Conservation (phyloP, 805 yeast genomes). For the Sungouiella thailandica region DNA sequence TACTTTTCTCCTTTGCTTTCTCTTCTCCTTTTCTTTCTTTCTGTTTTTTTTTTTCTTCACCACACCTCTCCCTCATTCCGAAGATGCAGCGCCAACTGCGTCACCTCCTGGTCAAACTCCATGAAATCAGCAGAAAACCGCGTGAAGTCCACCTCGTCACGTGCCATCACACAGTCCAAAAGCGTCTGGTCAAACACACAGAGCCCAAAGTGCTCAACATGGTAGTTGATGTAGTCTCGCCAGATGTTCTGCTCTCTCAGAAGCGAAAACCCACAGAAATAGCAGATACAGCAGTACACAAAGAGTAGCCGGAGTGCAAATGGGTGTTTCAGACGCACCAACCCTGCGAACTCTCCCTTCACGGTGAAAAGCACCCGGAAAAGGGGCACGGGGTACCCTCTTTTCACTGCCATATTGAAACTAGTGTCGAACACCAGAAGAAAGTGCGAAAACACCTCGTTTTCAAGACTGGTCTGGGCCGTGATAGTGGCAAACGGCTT, state of each 20-base stretch:
- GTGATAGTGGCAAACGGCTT: slow-evolving; percentile 7
- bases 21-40: too few relatives aligned
- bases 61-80: too few relatives aligned
- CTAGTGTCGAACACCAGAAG: slow-evolving; percentile 12
- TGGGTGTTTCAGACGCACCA: slow-evolving; percentile 18
- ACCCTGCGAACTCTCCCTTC: slow-evolving; percentile 11
- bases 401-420: slow-evolving; percentile 9
- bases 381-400: slow-evolving; percentile 28
- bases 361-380: slow-evolving; percentile 23
- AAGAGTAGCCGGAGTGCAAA: slow-evolving; percentile 24
- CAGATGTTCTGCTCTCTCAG: slow-evolving; percentile 21
- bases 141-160: slow-evolving; percentile 1
- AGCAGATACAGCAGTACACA: slow-evolving; percentile 16
- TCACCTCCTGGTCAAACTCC: background rate
- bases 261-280: slow-evolving; percentile 19
- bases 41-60: too few relatives aligned
- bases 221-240: slow-evolving; percentile 23
- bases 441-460: slow-evolving; percentile 4
- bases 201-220: slow-evolving; percentile 3
- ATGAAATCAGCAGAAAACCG: background rate
- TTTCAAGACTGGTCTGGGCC: slow-evolving; percentile 6
- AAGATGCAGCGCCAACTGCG: too few relatives aligned
- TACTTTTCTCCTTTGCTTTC: too few relatives aligned
- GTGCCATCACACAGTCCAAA: slow-evolving; percentile 5
- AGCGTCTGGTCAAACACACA: slow-evolving; percentile 5